Evolutionary conservation across 2,329 filamentous ascomycete genomes (phyloP).

Genomic region (Xylaria multiplex): DNA sequence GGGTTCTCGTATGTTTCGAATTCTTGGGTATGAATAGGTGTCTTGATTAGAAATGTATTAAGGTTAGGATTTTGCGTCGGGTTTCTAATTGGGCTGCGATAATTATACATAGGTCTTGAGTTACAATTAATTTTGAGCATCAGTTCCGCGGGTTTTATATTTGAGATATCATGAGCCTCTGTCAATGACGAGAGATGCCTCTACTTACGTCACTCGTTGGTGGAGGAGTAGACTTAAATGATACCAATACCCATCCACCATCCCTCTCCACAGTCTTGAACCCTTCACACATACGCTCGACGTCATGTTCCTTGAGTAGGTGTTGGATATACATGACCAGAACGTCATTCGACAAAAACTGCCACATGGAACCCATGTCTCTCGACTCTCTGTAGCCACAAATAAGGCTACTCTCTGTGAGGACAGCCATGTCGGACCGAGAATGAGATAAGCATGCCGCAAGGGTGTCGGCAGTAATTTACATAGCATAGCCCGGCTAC

Average conservation of each 20-base stretch:
- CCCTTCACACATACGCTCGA: slow-evolving; percentile 41
- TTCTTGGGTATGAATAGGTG: slow-evolving; percentile 34
- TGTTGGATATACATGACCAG: slow-evolving; percentile 22
- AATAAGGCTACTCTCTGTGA: slow-evolving; percentile 38
- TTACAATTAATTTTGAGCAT: neutral
- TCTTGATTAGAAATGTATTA: slow-evolving; percentile 38
- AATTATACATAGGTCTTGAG: slow-evolving; percentile 36
- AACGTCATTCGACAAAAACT: slow-evolving; percentile 45
- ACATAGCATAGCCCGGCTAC: slow-evolving; percentile 2
- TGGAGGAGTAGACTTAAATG: slow-evolving; percentile 1
- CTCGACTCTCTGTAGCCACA: slow-evolving; percentile 40
- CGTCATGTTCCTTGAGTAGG: slow-evolving; percentile 44
- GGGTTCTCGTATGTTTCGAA: slow-evolving; percentile 43
- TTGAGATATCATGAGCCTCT: slow-evolving; percentile 22
- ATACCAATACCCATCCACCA: slow-evolving; percentile 7
- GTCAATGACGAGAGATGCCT: slow-evolving; percentile 23
- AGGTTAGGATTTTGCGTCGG: slow-evolving; percentile 12
- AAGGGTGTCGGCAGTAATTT: neutral
- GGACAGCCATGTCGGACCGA: slow-evolving; percentile 34
- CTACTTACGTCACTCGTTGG: slow-evolving; percentile 45
- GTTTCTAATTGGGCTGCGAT: slow-evolving; percentile 31
- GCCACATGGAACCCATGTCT: slow-evolving; percentile 39
- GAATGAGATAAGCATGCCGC: slow-evolving; percentile 15
- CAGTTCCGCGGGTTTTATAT: slow-evolving; percentile 38
- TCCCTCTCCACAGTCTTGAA: slow-evolving; percentile 26